Conservation (phyloP, 148 eudicot genomes). For the Rhododendron simsii region DNA sequence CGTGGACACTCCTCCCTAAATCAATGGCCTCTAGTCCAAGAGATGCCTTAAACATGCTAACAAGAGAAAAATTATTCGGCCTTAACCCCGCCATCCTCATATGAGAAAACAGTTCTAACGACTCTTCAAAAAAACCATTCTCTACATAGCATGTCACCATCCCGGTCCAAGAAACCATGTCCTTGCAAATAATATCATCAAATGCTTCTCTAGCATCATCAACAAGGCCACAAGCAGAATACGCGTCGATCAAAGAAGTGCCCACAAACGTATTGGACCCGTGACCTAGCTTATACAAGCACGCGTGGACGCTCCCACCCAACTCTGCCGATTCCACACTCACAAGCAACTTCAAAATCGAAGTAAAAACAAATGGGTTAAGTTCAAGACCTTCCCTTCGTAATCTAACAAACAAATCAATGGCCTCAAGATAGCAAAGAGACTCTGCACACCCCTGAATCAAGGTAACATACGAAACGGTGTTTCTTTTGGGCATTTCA, state of each 20-base stretch:
- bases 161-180: slow-evolving; percentile 84
- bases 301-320: slow-evolving; percentile 41
- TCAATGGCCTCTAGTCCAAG: slow-evolving; percentile 48
- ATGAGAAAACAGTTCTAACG: slow-evolving; percentile 35
- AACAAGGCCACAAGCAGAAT: slow-evolving; percentile 57
- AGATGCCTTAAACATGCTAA: slow-evolving; percentile 71
- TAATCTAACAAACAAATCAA: slow-evolving; percentile 45
- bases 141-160: slow-evolving; percentile 76
- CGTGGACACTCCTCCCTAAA: slow-evolving; percentile 53
- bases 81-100: slow-evolving; percentile 60
- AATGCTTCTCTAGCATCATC: slow-evolving; percentile 50
- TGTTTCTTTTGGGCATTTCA: slow-evolving; percentile 58
- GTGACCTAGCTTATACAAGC: slow-evolving; percentile 57
- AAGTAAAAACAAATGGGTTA: slow-evolving; percentile 71
- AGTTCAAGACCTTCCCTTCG: slow-evolving; percentile 70
- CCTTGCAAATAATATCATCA: slow-evolving; percentile 50
- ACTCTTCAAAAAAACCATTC: slow-evolving; percentile 49
- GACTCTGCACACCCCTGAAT: slow-evolving; percentile 50
- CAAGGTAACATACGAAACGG: slow-evolving; percentile 62
- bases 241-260: slow-evolving; percentile 72
- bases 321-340: slow-evolving; percentile 47
- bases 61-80: slow-evolving; percentile 73
- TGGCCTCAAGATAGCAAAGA: slow-evolving; percentile 29
- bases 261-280: slow-evolving; percentile 66
- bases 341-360: slow-evolving; percentile 67